These are phyloP conservation scores for Pachyrhizus erosus DNA, from an alignment of 306 rosid genomes.

Conservation along the genomic window DNA sequence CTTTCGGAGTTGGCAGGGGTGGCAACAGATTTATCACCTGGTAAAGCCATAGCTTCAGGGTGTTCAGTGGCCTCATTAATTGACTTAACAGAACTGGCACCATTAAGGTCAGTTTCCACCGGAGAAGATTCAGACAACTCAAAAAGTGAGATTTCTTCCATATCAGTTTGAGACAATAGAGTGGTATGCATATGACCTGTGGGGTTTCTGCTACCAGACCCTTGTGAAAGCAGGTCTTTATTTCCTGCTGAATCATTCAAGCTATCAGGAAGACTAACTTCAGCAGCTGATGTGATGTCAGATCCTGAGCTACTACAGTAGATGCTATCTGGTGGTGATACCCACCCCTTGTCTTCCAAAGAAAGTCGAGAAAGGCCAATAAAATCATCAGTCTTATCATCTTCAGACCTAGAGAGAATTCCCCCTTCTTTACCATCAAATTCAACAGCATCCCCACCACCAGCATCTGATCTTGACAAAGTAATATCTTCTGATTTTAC, in stretches of 20 bases:
- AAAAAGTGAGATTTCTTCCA: conserved; percentile 52
- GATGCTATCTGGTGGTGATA: conserved; percentile 92
- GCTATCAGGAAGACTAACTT: conserved; percentile 71
- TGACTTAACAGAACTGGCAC: conserved; percentile 47
- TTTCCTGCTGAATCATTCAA: conserved; percentile 63
- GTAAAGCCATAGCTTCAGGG: conserved; percentile 44
- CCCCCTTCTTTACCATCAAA: conserved; percentile 73
- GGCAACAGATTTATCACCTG: conserved; percentile 52
- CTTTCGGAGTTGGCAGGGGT: conserved; percentile 46
- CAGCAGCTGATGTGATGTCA: conserved; percentile 57
- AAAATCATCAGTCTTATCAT: conserved; percentile 62
- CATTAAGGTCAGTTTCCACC: conserved; percentile 44
- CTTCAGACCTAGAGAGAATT: conserved; percentile 59
- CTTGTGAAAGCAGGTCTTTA: conserved; percentile 56
- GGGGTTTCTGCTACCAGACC: conserved; percentile 51
- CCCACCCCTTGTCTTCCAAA: conserved; percentile 84
- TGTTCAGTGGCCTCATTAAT: conserved; percentile 53
- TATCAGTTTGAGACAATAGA: conserved; percentile 51
- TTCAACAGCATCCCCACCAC: conserved; percentile 65
- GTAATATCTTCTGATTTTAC: conserved; percentile 72
- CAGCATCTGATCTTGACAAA: conserved; percentile 68
- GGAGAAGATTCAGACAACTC: conserved; percentile 52
- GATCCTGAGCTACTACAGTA: conserved; percentile 76
- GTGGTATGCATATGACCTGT: conserved; percentile 42
- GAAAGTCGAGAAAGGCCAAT: conserved; percentile 58